Conservation (phyloP, 2,329 filamentous ascomycete species). For the Ascochyta pisi region DNA sequence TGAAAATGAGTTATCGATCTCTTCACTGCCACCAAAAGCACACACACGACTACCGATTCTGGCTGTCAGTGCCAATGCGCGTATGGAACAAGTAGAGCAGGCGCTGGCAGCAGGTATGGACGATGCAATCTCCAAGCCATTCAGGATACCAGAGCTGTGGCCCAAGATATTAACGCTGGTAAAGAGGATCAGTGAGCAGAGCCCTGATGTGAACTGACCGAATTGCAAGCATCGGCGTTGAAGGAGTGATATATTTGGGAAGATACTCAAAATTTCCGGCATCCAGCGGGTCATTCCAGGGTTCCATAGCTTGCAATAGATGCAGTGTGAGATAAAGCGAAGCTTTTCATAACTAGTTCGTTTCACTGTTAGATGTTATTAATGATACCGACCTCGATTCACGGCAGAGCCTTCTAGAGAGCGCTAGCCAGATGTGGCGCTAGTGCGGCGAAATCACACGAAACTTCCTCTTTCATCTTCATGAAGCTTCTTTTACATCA, state of each 20-base stretch:
- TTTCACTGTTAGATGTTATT: no score
- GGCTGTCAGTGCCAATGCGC: constrained; percentile 46
- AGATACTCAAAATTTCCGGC: no score
- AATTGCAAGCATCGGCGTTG: background rate
- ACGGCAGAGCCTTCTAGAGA: no score
- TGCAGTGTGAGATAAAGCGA: no score
- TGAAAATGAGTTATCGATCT: background rate
- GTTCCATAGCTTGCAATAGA: no score
- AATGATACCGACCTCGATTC: no score
- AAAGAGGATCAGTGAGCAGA: constrained; percentile 3
- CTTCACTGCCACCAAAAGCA: background rate
- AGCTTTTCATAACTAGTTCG: no score
- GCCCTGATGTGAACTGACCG: background rate
- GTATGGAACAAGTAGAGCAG: constrained; percentile 41
- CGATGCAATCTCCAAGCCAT: constrained; percentile 37
- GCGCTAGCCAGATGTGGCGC: background rate
- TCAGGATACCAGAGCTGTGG: constrained; percentile 34
- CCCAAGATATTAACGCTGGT: constrained; percentile 24
- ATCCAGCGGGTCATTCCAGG: no score
- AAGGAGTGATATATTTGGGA: background rate
- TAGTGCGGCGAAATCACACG: background rate
- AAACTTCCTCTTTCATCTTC: constrained; percentile 7
- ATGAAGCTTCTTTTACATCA: background rate
- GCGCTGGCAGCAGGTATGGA: constrained; percentile 44
- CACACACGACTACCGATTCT: constrained; percentile 35